Evolutionary conservation across 73 alveolate species (phyloP).

Genomic region (Breviolum minutum): DNA sequence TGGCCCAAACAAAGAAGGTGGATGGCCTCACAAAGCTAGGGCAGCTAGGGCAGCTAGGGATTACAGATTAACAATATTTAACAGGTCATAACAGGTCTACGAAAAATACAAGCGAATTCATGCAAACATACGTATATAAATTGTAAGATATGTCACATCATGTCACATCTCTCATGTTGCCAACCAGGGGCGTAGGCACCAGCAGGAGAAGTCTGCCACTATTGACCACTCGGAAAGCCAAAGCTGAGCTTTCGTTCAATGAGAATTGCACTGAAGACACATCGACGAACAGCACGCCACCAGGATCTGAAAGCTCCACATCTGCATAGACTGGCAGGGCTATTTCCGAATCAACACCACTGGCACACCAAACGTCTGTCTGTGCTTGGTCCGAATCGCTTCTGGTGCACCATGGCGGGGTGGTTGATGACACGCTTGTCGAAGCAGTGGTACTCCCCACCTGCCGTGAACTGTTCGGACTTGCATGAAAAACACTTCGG

Average conservation of each 20-base stretch:
- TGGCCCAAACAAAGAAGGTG: constrained; percentile 46
- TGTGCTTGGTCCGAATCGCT: constrained; percentile 8
- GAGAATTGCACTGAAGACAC: constrained; percentile 74
- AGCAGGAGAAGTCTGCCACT: constrained; percentile 2
- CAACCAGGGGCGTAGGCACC: not conserved
- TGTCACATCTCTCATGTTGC: not conserved
- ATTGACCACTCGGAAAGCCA: constrained; percentile 3
- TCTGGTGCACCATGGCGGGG: constrained; percentile 6
- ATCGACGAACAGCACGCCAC: constrained; percentile 39
- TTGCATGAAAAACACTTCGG: not conserved
- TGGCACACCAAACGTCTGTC: constrained; percentile 83
- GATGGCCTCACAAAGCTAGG: constrained; percentile 31
- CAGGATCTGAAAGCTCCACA: constrained; percentile 38
- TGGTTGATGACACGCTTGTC: constrained; percentile 15
- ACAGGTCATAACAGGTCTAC: too few species aligned
- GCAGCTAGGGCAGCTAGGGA: not conserved
- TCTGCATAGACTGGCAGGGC: constrained; percentile 56
- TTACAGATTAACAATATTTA: not conserved
- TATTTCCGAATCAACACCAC: constrained; percentile 36
- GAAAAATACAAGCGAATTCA: not conserved
- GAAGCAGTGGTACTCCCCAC: not conserved
- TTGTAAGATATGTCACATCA: not conserved
- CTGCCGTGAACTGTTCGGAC: not conserved
- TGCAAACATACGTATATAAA: not conserved
- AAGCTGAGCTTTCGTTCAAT: constrained; percentile 43